Evolutionary conservation across 805 yeast genomes (phyloP).

Genomic region (Candida ortonii): DNA sequence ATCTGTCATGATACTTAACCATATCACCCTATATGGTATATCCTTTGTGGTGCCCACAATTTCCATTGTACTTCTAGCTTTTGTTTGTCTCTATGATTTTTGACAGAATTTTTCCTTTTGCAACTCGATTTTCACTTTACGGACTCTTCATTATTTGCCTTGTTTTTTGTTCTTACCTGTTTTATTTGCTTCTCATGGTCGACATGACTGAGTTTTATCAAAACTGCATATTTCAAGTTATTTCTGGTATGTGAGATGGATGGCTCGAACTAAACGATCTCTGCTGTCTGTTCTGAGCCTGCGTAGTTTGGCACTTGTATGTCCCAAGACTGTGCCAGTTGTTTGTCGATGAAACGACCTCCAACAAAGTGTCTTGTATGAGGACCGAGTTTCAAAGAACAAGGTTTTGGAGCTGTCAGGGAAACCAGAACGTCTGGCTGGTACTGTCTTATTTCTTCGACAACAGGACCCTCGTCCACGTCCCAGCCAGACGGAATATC

Average conservation of each 20-base stretch:
- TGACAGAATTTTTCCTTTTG: too few species aligned
- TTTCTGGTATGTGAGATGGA: too few species aligned
- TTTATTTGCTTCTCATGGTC: constrained; percentile 11
- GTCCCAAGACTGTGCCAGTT: constrained; percentile 69
- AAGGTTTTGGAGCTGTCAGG: constrained; percentile 92
- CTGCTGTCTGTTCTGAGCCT: constrained; percentile 55
- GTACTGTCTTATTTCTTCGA: constrained; percentile 31
- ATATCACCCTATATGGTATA: too few species aligned
- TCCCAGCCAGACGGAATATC: constrained; percentile 98
- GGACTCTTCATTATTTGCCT: too few species aligned
- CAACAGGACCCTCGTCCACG: constrained; percentile 78
- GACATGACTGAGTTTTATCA: constrained; percentile 9
- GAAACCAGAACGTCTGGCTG: constrained; percentile 72
- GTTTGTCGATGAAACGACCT: constrained; percentile 74
- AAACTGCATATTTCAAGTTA: constrained; percentile 9
- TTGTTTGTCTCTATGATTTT: too few species aligned
- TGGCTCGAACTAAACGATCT: constrained; percentile 20
- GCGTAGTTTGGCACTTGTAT: constrained; percentile 62
- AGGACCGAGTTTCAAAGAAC: constrained; percentile 50
- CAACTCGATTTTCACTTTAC: too few species aligned
- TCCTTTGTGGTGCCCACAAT: too few species aligned
- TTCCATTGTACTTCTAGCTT: too few species aligned
- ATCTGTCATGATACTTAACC: too few species aligned
- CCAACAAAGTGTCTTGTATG: constrained; percentile 72
- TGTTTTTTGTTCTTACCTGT: constrained; percentile 3